Base-by-base conservation (phyloP, 2,329 filamentous ascomycete species). In the Akanthomyces uredinophilus region DNA sequence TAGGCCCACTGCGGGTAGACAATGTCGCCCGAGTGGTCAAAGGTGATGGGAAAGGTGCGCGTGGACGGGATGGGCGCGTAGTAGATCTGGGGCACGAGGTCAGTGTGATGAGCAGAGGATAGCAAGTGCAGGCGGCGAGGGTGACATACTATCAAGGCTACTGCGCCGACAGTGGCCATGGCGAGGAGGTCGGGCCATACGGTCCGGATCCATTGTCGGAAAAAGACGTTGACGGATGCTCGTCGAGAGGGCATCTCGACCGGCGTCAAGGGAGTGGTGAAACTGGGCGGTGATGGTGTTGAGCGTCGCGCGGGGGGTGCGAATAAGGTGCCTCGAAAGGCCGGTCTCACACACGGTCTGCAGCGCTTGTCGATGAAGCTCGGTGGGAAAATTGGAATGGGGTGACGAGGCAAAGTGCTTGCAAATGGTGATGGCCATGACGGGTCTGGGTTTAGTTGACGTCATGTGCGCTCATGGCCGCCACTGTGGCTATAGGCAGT, bases 1-100 rank as follows among this genome's bases (percentile, higher is more conserved):
- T 89, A 89, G 8, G 87, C 84, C 69, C 87, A 84, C 58, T 87
- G 69, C 0, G 87, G 87, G 65, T 86, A 81, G 54, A 89, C 81
- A 63, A 89, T 80, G 66, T 88, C 81, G 62, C 85, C 84, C 27
- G 86, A 81, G 5, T 74, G 70, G 61, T 68, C 66, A 67, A 87
- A 87, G 52, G 79, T 81, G 63, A 90, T 76, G 43, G 87, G 84
- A 69, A 90, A 90, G 13, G 80, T 86, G 35, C 86, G 79, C 4
- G 77, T 80, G 1, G 81, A 78, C 0, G 82, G 79, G 6, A 85
- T 81, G n/a, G 81, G 78, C 7, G 81, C 77, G 61, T 77, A 71
- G 72, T 84, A 85, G 60, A 83, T 74, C 80, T 83, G 53, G 22
- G 22, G 20, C 5, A 6, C 4, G 18, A 27, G 18, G 16, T 18